These are phyloP conservation scores for Aspergillus homomorphus DNA, from an alignment of 495 filamentous ascomycete species.

Conservation along the genomic window DNA sequence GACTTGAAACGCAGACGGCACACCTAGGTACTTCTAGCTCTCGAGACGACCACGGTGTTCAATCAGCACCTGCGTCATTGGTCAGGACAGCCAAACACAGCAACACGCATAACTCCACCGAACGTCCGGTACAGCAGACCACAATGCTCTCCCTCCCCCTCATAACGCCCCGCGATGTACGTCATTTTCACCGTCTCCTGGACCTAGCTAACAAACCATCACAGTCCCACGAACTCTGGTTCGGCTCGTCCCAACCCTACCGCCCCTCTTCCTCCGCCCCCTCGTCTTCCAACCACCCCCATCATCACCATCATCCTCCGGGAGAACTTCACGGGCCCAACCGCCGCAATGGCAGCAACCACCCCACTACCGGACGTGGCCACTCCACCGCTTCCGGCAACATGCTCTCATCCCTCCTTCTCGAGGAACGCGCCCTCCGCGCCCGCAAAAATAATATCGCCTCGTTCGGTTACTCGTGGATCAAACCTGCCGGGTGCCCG, in stretches of 20 bases:
- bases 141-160: conserved; percentile 71
- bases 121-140: not conserved
- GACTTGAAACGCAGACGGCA: too few species aligned
- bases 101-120: not conserved
- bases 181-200: conserved; percentile 19
- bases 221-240: conserved; percentile 70
- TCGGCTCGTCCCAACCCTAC: conserved; percentile 51
- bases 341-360: conserved; percentile 29
- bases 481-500: conserved; percentile 68
- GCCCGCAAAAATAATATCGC: conserved; percentile 68
- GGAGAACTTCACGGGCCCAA: conserved; percentile 18
- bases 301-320: conserved; percentile 31
- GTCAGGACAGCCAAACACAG: too few species aligned
- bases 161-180: conserved; percentile 68
- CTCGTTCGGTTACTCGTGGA: conserved; percentile 74
- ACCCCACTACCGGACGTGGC: conserved; percentile 20
- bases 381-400: conserved; percentile 29
- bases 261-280: conserved; percentile 31
- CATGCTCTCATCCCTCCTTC: conserved; percentile 56
- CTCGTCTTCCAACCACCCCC: not conserved
- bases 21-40: too few species aligned
- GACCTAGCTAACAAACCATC: not conserved
- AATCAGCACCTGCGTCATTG: too few species aligned
- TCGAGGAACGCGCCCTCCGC: conserved; percentile 66
- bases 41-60: not conserved